phyloP scores from a whole-genome alignment of 2,329 filamentous ascomycete species.

The Bipolaris victoriae region DNA sequence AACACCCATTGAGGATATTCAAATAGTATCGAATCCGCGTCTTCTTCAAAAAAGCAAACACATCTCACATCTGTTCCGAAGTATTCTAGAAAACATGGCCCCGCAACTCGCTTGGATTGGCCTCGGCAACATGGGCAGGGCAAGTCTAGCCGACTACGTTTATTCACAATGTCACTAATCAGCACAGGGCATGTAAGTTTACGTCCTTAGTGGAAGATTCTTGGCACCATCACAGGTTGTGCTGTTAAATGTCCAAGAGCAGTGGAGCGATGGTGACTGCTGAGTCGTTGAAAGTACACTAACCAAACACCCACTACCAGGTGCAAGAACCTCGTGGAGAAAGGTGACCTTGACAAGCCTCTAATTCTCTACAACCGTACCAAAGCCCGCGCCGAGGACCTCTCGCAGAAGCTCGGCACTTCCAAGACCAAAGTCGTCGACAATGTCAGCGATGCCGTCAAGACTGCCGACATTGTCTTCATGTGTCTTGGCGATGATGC shows the following conservation, averaged over 20 bases:
- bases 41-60: not conserved
- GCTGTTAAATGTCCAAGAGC: not conserved
- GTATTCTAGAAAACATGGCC: constrained; percentile 40
- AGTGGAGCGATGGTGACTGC: not conserved
- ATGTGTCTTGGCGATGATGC: constrained; percentile 80
- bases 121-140: constrained; percentile 85
- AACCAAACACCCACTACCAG: not conserved
- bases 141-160: constrained; percentile 51
- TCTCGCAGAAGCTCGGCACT: constrained; percentile 65
- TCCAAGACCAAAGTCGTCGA: constrained; percentile 69
- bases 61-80: not conserved
- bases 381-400: constrained; percentile 66
- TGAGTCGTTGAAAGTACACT: not conserved
- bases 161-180: constrained; percentile 9
- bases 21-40: not conserved
- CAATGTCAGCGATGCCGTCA: constrained; percentile 69
- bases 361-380: constrained; percentile 84
- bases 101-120: constrained; percentile 76
- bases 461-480: constrained; percentile 78
- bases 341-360: constrained; percentile 72
- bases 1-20: not conserved
- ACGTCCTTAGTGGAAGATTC: not conserved
- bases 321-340: constrained; percentile 74
- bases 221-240: not conserved
- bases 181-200: constrained; percentile 69